Evolutionary conservation across 2,329 filamentous ascomycete genomes (phyloP).

Genomic region (Verticillium alfalfae): DNA sequence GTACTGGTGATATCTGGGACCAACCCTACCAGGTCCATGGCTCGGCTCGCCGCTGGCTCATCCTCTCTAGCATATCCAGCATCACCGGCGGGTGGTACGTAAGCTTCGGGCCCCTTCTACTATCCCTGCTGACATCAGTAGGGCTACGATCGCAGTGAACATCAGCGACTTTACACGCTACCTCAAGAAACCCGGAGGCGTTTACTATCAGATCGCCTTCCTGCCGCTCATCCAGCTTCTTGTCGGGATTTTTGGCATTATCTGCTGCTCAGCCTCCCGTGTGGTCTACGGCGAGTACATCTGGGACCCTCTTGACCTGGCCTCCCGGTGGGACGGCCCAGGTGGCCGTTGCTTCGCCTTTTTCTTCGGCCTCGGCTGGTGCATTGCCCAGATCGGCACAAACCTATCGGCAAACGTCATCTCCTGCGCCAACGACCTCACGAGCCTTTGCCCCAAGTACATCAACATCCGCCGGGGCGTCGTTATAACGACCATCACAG

Average conservation of each 20-base stretch:
- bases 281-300: conserved; percentile 32
- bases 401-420: conserved; percentile 54
- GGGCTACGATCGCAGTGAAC: conserved; percentile 9
- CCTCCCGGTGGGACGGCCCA: conserved; percentile 35
- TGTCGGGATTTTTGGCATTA: conserved; percentile 44
- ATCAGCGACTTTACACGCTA: conserved; percentile 13
- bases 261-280: conserved; percentile 47
- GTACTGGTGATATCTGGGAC: conserved; percentile 9
- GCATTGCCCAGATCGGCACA: conserved; percentile 48
- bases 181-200: conserved; percentile 10
- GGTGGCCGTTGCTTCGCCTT: conserved; percentile 36
- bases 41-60: not conserved
- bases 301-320: conserved; percentile 45
- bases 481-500: conserved; percentile 46
- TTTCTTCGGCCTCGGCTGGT: conserved; percentile 47
- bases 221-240: conserved; percentile 3
- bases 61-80: not conserved
- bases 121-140: not conserved
- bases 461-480: conserved; percentile 53
- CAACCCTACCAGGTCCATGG: conserved; percentile 4
- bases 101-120: no score
- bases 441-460: conserved; percentile 44
- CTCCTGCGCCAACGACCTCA: conserved; percentile 50
- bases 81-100: conserved; percentile 4
- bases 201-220: conserved; percentile 9